Evolutionary conservation across 495 filamentous ascomycete species (phyloP), one percentile per base, ranked within the genome.

Genomic region (Penicillium maclennaniae): DNA sequence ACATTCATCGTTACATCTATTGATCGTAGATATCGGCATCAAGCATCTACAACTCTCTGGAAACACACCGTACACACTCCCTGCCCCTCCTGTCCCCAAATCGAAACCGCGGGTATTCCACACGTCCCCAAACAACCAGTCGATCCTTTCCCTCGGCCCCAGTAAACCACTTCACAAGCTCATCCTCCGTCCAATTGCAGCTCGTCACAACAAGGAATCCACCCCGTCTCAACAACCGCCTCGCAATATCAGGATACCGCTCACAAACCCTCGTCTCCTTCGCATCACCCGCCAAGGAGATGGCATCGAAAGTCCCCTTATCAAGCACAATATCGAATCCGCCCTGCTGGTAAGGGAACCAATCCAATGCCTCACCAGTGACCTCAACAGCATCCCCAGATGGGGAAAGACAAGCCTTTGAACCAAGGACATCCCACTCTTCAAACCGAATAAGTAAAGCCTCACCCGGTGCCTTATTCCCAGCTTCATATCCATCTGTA

Each of bases 301-400:
- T 83, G 3, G 93, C 93, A 77, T 98, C 93, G 71, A 96, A 98
- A 1, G 93, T 98, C 21, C 93, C 93, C 67, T 98, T 98, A 70
- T 98, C 93, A 6, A 97, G 78, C 0, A 96, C 86, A 0, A 97
- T 80, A 71, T 97, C 91, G 66, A 91, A 97, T 0, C 84, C 81
- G 9, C 66, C 52, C 53, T 58, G 10, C 37, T 52, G 28, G 47
- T 68, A 61, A 21, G 73, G 57, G 56, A 71, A 70, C 68, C 70
- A 66, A 53, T 53, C 36, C 4, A 67, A 21, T n/a, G 17, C 43
- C 20, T 74, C 55, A 55, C 69, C 43, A 0, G 26, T 10, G 4
- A 27, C 3, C 1, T 41, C 7, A 0, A 41, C 6, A 12, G 60
- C 65, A 45, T 70, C 58, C 1, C 57, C 62, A 0, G 64, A 51